Percentiles rank a stretch among this genome's conserved stretches.
Evolutionary conservation across 106 monocot species (phyloP).

Genomic region (Cymbidium sinense): DNA sequence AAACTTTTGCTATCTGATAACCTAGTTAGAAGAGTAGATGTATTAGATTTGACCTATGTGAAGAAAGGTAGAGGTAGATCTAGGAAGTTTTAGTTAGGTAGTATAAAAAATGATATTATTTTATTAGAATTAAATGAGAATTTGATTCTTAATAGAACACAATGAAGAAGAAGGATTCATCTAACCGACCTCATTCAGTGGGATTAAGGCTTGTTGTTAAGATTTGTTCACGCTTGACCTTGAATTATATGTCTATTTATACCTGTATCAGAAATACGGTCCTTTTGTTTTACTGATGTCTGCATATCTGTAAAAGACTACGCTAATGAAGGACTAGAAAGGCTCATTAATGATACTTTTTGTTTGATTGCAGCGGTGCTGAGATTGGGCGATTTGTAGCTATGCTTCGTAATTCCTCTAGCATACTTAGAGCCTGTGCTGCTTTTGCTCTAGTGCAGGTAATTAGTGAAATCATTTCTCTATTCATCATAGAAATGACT

Average conservation of each 20-base stretch:
- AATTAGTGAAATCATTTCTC: conserved; percentile 1
- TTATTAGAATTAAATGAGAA: no score
- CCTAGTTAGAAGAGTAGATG: no score
- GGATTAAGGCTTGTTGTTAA: no score
- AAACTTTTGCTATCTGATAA: no score
- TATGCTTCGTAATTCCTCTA: conserved; percentile 83
- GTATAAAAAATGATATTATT: no score
- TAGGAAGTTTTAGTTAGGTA: no score
- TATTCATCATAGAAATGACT: neutral
- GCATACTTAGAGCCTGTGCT: conserved; percentile 91
- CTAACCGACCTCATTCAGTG: no score
- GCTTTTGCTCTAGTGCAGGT: conserved; percentile 99
- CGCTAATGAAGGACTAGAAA: neutral
- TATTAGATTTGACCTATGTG: no score
- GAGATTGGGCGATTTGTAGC: conserved; percentile 88
- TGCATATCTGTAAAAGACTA: neutral
- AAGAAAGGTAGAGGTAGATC: no score
- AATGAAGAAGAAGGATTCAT: no score
- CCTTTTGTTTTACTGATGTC: neutral
- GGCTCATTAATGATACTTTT: neutral
- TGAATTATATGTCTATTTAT: neutral
- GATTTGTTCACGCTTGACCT: neutral
- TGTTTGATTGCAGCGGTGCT: conserved; percentile 48
- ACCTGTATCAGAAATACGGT: neutral
- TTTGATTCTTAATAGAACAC: no score